Percentiles rank a stretch among this genome's conserved stretches.
Conservation (phyloP, 2,329 filamentous ascomycete species). For the Sphaerostilbella broomeana region DNA sequence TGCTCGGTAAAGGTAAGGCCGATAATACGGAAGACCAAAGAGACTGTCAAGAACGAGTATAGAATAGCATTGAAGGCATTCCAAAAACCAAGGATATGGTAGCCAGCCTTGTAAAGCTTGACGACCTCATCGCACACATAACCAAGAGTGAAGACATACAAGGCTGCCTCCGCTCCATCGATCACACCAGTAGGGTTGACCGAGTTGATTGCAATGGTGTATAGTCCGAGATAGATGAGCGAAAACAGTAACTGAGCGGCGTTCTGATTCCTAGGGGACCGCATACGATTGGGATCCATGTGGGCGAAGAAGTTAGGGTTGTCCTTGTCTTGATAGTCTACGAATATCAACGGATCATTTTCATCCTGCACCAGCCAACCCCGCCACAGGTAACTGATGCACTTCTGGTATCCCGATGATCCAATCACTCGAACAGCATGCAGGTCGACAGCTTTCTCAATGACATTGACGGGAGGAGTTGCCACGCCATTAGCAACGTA, state of each 20-base stretch:
- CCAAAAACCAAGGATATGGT: constrained; percentile 92
- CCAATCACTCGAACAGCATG: constrained; percentile 86
- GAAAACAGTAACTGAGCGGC: constrained; percentile 79
- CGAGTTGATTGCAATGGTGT: constrained; percentile 88
- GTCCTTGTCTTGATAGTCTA: constrained; percentile 78
- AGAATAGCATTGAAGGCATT: constrained; percentile 86
- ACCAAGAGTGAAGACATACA: constrained; percentile 87
- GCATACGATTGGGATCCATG: constrained; percentile 90
- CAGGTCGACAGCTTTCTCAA: constrained; percentile 89
- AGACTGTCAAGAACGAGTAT: constrained; percentile 71
- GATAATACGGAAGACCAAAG: constrained; percentile 71
- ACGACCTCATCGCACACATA: constrained; percentile 82
- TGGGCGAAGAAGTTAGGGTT: constrained; percentile 73
- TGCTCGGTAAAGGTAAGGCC: constrained; percentile 59
- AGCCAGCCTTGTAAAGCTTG: constrained; percentile 92
- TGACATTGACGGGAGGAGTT: constrained; percentile 73
- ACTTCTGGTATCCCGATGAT: constrained; percentile 92
- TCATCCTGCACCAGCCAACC: constrained; percentile 98
- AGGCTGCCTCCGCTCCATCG: constrained; percentile 72
- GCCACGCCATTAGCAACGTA: constrained; percentile 65
- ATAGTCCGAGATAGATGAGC: constrained; percentile 74
- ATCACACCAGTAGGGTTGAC: constrained; percentile 80
- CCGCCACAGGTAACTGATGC: constrained; percentile 84
- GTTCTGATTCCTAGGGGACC: constrained; percentile 89
- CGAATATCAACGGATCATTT: constrained; percentile 79